Evolutionary conservation across 371 early-diverging fungal genomes (phyloP), one percentile per base, ranked within the genome.

Genomic region (Mucor indicus): DNA sequence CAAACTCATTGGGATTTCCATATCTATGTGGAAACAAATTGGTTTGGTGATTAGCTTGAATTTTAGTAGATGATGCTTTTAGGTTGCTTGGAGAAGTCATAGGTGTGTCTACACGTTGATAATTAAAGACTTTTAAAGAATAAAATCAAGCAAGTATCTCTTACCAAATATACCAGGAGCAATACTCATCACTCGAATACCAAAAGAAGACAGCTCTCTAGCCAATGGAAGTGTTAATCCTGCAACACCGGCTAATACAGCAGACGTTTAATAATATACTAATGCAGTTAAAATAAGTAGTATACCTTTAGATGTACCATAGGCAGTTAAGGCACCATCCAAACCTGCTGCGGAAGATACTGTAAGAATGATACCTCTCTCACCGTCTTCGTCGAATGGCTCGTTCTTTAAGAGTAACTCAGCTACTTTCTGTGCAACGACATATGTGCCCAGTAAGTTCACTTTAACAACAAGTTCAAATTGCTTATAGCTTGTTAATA

Each of bases 161-260:
- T 47, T 64, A 78, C 79, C 76, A 59, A 81, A 83, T 17, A 69
- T 57, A 9, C 83, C 83, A 1, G 83, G 84, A 2, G 83, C 81
- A 32, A 84, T 68, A n/a, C 72, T 66, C 57, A 77, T 69, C 3
- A 81, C 77, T 7, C 81, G 80, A 22, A 79, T 58, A 42, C 81
- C 79, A 48, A 67, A 69, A 5, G 57, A 44, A 20, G 81, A 56
- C 30, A 84, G 39, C 25, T 84, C 83, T 27, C 67, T 66, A 17
- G 84, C 83, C 57, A 84, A 61, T 6, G 84, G 84, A 16, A 84
- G 44, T 4, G 83, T 81, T 53, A 84, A 51, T 2, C 78, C 78
- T 24, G 79, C 75, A 32, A 84, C 65, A 41, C 72, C 84, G 19
- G 74, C 74, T 72, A 19, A 1, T 13, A 25, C 42, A 33, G 15